phyloP scores from a whole-genome alignment of 2,329 filamentous ascomycete species.

The Emmonsiellopsis sp. region DNA sequence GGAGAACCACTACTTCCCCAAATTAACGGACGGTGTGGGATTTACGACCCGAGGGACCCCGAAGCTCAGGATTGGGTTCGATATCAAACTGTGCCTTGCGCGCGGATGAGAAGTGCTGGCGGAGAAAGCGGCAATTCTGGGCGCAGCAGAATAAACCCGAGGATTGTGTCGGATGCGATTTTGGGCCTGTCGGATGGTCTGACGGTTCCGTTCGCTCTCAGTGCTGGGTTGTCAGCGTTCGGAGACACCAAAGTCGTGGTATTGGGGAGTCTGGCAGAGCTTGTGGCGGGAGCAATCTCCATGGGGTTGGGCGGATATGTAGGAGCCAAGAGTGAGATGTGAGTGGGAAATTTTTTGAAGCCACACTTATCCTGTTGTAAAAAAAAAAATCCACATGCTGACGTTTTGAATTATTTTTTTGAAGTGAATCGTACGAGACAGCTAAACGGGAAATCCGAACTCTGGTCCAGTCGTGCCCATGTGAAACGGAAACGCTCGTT shows the following conservation, averaged over 20 bases:
- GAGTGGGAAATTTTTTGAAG: conserved; percentile 16
- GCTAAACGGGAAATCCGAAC: conserved; percentile 36
- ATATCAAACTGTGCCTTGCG: conserved; percentile 25
- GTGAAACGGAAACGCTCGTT: conserved; percentile 31
- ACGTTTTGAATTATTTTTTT: background rate
- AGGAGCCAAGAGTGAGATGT: conserved; percentile 44
- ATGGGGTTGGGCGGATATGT: conserved; percentile 37
- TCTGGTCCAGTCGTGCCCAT: conserved; percentile 29
- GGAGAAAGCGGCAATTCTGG: conserved; percentile 1
- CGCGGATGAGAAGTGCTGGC: background rate
- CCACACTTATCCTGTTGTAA: background rate
- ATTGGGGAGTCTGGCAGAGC: conserved; percentile 32
- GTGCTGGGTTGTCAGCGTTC: conserved; percentile 32
- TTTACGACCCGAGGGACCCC: conserved; percentile 20
- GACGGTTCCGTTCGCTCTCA: conserved; percentile 37
- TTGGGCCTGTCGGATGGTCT: conserved; percentile 35
- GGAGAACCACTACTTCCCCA: conserved; percentile 25
- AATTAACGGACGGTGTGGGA: conserved; percentile 15
- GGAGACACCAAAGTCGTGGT: conserved; percentile 31
- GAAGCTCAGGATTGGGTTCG: conserved; percentile 24
- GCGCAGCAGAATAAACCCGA: conserved; percentile 30
- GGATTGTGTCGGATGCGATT: conserved; percentile 38
- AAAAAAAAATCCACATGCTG: conserved; percentile 4
- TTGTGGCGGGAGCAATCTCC: conserved; percentile 32
- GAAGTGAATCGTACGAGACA: conserved; percentile 37